Percentiles rank a stretch among this genome's conserved stretches.
These are phyloP conservation scores for Lepiota brunneoincarnata DNA, from an alignment of 768 basidiomycete species.

Conservation along the genomic window DNA sequence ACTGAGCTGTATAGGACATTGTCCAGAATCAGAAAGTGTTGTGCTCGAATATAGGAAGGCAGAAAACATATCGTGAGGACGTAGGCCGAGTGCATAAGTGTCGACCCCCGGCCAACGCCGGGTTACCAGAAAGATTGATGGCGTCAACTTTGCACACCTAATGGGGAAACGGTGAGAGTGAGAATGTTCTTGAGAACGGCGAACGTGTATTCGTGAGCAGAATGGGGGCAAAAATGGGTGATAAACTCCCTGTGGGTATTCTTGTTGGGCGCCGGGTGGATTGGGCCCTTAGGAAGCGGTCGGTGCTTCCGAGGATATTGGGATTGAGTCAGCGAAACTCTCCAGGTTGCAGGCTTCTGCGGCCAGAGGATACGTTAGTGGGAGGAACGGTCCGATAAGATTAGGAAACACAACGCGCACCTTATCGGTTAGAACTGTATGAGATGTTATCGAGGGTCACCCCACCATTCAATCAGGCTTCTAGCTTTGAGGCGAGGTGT, in stretches of 20 bases:
- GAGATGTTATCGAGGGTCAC: constrained; percentile 10
- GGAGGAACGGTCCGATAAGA: constrained; percentile 4
- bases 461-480: constrained; percentile 9
- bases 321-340: not conserved
- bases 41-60: not conserved
- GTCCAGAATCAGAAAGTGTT: not conserved
- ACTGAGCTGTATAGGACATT: not conserved
- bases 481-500: constrained; percentile 10
- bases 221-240: not conserved
- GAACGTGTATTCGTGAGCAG: constrained; percentile 8
- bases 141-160: constrained; percentile 11
- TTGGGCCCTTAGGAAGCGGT: not conserved
- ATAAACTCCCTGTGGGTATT: not conserved
- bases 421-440: constrained; percentile 12
- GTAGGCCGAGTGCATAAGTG: not conserved
- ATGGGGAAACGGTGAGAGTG: constrained; percentile 25
- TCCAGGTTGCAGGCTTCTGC: not conserved
- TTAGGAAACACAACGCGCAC: constrained; percentile 17
- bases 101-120: constrained; percentile 2
- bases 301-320: constrained; percentile 1
- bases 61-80: not conserved
- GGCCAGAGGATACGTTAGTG: not conserved
- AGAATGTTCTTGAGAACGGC: constrained; percentile 13
- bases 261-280: not conserved
- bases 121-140: constrained; percentile 14